Evolutionary conservation across 2,329 filamentous ascomycete genomes (phyloP).

Genomic region (Claviceps purpurea): DNA sequence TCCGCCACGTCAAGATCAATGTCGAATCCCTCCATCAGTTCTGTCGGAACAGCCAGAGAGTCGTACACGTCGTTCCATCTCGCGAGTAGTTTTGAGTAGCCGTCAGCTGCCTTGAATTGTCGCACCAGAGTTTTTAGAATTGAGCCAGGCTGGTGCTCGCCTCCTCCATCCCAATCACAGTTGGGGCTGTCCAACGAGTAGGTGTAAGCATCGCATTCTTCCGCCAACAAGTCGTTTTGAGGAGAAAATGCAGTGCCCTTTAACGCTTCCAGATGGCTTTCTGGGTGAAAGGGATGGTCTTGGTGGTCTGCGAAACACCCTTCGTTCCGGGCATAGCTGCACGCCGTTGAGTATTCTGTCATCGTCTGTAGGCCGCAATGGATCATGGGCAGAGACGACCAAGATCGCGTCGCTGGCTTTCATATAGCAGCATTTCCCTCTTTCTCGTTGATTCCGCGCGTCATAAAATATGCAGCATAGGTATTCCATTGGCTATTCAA

Average conservation of each 20-base stretch:
- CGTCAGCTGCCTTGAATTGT: background rate
- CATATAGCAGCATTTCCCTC: background rate
- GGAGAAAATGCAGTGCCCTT: background rate
- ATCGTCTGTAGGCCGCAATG: background rate
- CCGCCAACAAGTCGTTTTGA: background rate
- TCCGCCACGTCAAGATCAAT: conserved; percentile 1
- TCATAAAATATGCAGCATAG: background rate
- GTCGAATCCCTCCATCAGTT: conserved; percentile 1
- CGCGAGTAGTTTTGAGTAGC: background rate
- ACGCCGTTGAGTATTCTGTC: background rate
- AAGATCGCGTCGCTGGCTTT: background rate
- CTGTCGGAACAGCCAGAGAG: background rate
- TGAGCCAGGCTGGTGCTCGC: background rate
- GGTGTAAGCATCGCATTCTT: background rate
- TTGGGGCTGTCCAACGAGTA: background rate
- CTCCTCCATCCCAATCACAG: background rate
- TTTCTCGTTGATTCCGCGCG: background rate
- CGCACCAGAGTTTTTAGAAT: background rate
- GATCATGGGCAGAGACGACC: background rate
- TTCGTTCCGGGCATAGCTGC: conserved; percentile 14
- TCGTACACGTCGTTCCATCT: conserved; percentile 1
- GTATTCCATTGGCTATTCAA: background rate
- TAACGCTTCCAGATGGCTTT: conserved; percentile 11
- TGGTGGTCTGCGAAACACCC: conserved; percentile 16
- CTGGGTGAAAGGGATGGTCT: conserved; percentile 15